Base-by-base conservation (phyloP, 1,284 basidiomycete genomes). In the Puccinia novopanici region DNA sequence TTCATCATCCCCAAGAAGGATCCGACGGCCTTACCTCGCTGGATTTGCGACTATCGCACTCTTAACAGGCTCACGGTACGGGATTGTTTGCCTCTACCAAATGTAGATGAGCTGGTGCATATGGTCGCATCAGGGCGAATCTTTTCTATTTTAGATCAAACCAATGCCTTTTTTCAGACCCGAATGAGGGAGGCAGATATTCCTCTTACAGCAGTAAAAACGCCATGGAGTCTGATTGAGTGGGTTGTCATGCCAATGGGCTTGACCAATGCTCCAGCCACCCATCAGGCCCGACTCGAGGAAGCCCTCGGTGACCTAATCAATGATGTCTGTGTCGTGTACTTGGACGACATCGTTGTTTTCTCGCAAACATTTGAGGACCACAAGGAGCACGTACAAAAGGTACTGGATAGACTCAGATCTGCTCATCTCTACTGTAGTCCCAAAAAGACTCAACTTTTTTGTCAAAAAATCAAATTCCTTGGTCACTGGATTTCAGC, bases 161-260 rank as follows among this genome's bases (percentile, higher is more conserved):
- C 87, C 0, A 86, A 88, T 77, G 83, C 84, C 0, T 88, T 88
- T 81, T 88, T 87, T 81, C 87, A 87, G 75, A 88, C 86, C 0
- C 75, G 82, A 0, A 82, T 88, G 9, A 84, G 87, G 70, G 85
- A 86, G 0, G 86, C 87, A 0, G 83, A 87, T 70, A 83, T 87
- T 0, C 81, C 83, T 10, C 84, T 85, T n/a, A 88, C 87, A 0
- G 88, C 87, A 0, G 85, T 88, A 0, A 82, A 75, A 2, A 88
- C 87, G 0, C 87, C 86, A 0, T 61, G 86, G 88, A 75, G 87
- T 15, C n/a, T n/a, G n/a, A n/a, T n/a, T n/a, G n/a, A n/a, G n/a
- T n/a, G n/a, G n/a, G n/a, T n/a, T n/a, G n/a, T 83, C 0, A 87
- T 88, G 0, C 88, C n/a, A n/a, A n/a, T n/a, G n/a, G n/a, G n/a